phyloP scores from a whole-genome alignment of 129 eudicot species.

The Cynara cardunculus region DNA sequence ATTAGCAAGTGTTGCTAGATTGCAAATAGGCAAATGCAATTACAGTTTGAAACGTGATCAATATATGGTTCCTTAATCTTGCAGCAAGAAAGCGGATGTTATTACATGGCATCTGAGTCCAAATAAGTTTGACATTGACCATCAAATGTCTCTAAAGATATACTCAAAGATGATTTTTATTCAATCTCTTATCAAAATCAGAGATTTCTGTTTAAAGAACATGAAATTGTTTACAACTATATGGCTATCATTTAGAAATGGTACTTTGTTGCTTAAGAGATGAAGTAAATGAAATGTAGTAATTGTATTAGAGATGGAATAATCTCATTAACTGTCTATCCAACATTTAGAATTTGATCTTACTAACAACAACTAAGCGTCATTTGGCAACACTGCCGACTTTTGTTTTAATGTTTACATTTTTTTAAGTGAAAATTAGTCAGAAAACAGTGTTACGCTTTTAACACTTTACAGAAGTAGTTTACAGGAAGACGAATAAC shows the following conservation, averaged over 20 bases:
- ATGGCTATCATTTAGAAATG: background rate
- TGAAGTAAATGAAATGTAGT: background rate
- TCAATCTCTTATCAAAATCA: background rate
- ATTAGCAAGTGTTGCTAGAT: conserved; percentile 6
- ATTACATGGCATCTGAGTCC: background rate
- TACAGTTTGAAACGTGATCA: background rate
- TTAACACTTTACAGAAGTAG: background rate
- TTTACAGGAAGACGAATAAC: background rate
- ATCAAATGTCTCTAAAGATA: background rate
- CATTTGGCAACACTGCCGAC: background rate
- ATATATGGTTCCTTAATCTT: background rate
- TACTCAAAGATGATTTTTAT: background rate
- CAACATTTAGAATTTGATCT: background rate
- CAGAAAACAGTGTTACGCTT: background rate
- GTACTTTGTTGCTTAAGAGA: background rate
- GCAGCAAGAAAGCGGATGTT: conserved; percentile 9
- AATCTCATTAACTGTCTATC: background rate
- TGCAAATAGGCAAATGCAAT: conserved; percentile 15
- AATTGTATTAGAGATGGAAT: background rate
- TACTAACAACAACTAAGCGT: background rate
- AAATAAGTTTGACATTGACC: background rate
- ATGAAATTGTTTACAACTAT: background rate
- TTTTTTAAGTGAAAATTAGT: background rate
- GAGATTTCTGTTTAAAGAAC: background rate
- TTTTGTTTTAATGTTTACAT: too few relatives aligned